phyloP scores from a whole-genome alignment of 805 yeast species.

The Ogataea corticis region DNA sequence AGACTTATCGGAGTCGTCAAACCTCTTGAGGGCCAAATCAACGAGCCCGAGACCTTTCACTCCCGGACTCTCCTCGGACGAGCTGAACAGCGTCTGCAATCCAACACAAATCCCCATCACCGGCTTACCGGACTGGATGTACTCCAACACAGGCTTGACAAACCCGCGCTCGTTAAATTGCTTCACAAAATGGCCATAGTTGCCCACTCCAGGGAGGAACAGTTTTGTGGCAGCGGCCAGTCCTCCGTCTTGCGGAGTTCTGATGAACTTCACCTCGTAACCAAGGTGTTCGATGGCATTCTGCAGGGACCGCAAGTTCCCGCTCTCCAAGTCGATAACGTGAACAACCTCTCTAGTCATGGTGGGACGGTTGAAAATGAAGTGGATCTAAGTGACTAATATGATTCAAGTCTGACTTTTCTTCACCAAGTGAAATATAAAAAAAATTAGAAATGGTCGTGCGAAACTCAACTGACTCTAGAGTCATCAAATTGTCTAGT shows the following conservation, averaged over 20 bases:
- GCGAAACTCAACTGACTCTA: background rate
- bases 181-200: conserved; percentile 89
- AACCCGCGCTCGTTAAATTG: conserved; percentile 63
- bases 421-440: too few species aligned
- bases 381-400: background rate
- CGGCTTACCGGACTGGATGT: conserved; percentile 76
- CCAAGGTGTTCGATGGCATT: conserved; percentile 86
- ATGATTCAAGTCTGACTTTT: background rate
- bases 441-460: conserved; percentile 12
- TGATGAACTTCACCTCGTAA: conserved; percentile 62
- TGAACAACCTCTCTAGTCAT: conserved; percentile 43
- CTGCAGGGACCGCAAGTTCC: conserved; percentile 83
- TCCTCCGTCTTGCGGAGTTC: conserved; percentile 53
- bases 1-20: conserved; percentile 63
- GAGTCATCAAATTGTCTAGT: too few species aligned
- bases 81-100: conserved; percentile 75
- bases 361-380: background rate
- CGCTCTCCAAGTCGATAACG: conserved; percentile 91
- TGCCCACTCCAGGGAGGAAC: conserved; percentile 96
- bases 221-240: conserved; percentile 52
- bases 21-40: conserved; percentile 55
- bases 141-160: conserved; percentile 61
- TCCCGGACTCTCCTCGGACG: conserved; percentile 72
- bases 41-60: conserved; percentile 60
- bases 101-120: conserved; percentile 99